These are phyloP conservation scores for Flammula alnicola DNA, from an alignment of 1,284 basidiomycete species.

Conservation along the genomic window DNA sequence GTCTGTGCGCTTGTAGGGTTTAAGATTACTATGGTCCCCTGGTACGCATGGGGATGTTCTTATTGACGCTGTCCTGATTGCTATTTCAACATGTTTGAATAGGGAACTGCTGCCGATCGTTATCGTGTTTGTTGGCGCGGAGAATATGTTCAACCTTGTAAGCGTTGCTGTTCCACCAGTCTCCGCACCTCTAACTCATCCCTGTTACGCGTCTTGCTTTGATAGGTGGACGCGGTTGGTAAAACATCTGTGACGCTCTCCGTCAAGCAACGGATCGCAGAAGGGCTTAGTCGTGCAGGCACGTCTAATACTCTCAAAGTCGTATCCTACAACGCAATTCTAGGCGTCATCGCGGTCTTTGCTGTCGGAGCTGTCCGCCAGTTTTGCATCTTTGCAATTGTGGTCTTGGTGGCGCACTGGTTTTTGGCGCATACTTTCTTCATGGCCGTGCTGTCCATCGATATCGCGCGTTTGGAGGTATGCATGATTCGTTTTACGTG, in stretches of 20 bases:
- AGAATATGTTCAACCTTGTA: constrained; percentile 96
- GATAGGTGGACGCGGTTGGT: constrained; percentile 82
- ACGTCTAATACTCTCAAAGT: constrained; percentile 93
- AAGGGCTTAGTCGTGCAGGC: constrained; percentile 87
- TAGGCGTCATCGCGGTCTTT: constrained; percentile 80
- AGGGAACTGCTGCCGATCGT: constrained; percentile 92
- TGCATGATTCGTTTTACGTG: constrained; percentile 25
- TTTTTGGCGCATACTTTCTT: constrained; percentile 94
- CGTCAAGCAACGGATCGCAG: constrained; percentile 91
- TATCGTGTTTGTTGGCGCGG: constrained; percentile 93
- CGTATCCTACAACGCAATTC: constrained; percentile 83
- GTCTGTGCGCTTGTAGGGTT: constrained; percentile 88
- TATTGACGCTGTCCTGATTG: neutral
- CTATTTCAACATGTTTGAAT: constrained; percentile 10
- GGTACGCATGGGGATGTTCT: constrained; percentile 48
- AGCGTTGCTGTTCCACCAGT: constrained; percentile 30
- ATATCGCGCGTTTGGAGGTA: constrained; percentile 88
- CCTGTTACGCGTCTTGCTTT: constrained; percentile 1
- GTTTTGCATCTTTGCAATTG: constrained; percentile 93
- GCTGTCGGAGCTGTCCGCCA: constrained; percentile 86
- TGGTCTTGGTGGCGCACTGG: constrained; percentile 95
- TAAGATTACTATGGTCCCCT: constrained; percentile 86
- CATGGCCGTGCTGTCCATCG: constrained; percentile 87
- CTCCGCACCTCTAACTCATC: constrained; percentile 2
- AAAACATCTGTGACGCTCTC: constrained; percentile 89